phyloP scores from a whole-genome alignment of 768 basidiomycete genomes.

The Boletellus sp. region DNA sequence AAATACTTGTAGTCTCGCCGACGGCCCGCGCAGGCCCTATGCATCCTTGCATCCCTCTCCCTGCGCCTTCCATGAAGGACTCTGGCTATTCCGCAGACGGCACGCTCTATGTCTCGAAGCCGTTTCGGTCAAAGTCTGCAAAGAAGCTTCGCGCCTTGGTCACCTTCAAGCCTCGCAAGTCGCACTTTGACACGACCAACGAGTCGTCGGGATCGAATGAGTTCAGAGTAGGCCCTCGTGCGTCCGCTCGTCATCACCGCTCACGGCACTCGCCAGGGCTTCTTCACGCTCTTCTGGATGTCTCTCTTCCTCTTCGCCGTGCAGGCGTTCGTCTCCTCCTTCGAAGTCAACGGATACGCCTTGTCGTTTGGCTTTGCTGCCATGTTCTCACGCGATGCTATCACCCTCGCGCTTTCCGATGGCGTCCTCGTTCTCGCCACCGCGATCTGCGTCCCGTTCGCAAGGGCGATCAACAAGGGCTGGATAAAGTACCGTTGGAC shows the following conservation, averaged over 20 bases:
- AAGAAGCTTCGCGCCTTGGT: constrained; percentile 80
- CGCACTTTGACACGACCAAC: constrained; percentile 81
- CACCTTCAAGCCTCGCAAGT: constrained; percentile 83
- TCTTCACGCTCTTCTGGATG: constrained; percentile 94
- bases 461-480: constrained; percentile 67
- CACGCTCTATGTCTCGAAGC: constrained; percentile 71
- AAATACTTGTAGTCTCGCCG: neutral
- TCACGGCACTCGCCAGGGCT: constrained; percentile 54
- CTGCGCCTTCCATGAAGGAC: constrained; percentile 5
- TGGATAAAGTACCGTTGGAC: constrained; percentile 81
- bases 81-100: constrained; percentile 51
- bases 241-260: neutral
- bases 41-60: constrained; percentile 3
- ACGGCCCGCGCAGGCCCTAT: neutral
- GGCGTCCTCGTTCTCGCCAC: constrained; percentile 76
- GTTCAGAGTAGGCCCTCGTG: constrained; percentile 56
- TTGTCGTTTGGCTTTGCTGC: constrained; percentile 78
- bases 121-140: constrained; percentile 66
- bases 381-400: constrained; percentile 83
- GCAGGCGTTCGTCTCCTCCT: constrained; percentile 71
- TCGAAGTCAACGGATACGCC: constrained; percentile 74
- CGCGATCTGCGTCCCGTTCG: constrained; percentile 78
- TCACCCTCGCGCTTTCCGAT: constrained; percentile 81
- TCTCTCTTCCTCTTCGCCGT: constrained; percentile 80
- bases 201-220: constrained; percentile 71